A percentile compares a stretch with the other conserved stretches of the same genome.
phyloP scores from a whole-genome alignment of 306 rosid genomes.

The Acacia melanoxylon region DNA sequence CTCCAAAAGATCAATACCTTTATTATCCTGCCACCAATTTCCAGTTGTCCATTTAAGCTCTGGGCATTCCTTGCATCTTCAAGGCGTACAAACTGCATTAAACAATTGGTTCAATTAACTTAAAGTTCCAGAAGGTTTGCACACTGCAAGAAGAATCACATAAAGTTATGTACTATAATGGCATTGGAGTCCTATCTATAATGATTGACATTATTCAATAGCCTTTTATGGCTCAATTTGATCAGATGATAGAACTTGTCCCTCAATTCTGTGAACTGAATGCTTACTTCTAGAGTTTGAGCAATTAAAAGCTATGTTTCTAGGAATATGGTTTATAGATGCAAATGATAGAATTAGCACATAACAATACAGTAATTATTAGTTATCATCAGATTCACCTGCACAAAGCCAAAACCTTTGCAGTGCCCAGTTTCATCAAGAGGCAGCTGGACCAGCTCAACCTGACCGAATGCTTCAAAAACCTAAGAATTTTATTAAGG shows the following conservation, averaged over 20 bases:
- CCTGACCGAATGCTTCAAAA: slow-evolving; percentile 96
- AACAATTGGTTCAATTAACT: slow-evolving; percentile 34
- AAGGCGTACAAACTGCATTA: slow-evolving; percentile 80
- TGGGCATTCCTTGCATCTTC: slow-evolving; percentile 91
- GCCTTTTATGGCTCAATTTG: slow-evolving; percentile 5
- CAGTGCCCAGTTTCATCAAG: slow-evolving; percentile 82
- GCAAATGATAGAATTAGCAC: background rate
- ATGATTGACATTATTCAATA: slow-evolving; percentile 15
- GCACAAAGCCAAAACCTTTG: slow-evolving; percentile 98
- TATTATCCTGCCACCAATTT: slow-evolving; percentile 82
- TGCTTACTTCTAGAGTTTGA: slow-evolving; percentile 21
- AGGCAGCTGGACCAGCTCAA: slow-evolving; percentile 95
- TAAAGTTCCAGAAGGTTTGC: slow-evolving; percentile 32
- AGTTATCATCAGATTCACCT: slow-evolving; percentile 49
- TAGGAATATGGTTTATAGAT: background rate
- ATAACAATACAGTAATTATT: slow-evolving; percentile 13
- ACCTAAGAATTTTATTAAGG: slow-evolving; percentile 51
- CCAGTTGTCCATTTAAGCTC: slow-evolving; percentile 91
- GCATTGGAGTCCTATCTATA: slow-evolving; percentile 8
- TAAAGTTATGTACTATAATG: slow-evolving; percentile 9
- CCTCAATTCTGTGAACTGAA: background rate
- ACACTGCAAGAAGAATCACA: slow-evolving; percentile 23
- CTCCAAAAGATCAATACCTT: slow-evolving; percentile 55
- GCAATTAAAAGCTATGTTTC: background rate
- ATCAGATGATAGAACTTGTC: slow-evolving; percentile 18